Percentiles rank a stretch among this genome's conserved stretches.
Conservation (phyloP, 2,329 filamentous ascomycete species). For the Aureobasidium sp. region DNA sequence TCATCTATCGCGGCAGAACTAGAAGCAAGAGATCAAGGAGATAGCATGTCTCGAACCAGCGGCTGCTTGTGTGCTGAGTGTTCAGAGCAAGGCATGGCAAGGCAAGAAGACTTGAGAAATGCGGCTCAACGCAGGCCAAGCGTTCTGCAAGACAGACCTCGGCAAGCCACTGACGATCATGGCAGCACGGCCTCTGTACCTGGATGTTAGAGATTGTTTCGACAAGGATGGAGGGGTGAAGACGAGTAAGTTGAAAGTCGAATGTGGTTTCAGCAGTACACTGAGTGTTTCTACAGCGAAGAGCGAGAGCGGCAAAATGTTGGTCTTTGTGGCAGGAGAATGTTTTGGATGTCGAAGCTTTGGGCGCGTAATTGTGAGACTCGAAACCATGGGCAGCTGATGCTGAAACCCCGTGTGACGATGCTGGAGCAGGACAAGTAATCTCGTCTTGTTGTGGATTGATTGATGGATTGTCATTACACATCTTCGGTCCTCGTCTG, state of each 20-base stretch:
- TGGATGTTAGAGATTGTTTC: neutral
- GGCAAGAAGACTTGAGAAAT: neutral
- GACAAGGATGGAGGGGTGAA: neutral
- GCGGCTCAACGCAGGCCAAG: slow-evolving; percentile 2
- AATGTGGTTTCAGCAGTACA: neutral
- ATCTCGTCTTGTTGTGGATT: slow-evolving; percentile 4
- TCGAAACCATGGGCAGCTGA: slow-evolving; percentile 5
- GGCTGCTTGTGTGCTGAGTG: neutral
- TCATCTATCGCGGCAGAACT: neutral
- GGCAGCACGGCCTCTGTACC: neutral
- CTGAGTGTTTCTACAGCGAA: neutral
- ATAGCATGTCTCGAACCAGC: neutral
- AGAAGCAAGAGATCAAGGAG: neutral
- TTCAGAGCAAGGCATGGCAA: neutral
- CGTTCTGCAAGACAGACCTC: slow-evolving; percentile 4
- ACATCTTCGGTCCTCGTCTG: neutral
- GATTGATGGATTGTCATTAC: neutral
- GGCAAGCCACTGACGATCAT: slow-evolving; percentile 5
- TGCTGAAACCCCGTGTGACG: neutral
- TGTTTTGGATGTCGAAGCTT: neutral
- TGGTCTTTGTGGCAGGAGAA: neutral
- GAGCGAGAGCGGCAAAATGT: neutral
- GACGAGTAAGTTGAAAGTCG: neutral
- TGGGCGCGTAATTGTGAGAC: neutral
- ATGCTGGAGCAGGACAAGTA: neutral